phyloP scores from a whole-genome alignment of 176 grass and related monocot species.

The Oryza glaberrima region DNA sequence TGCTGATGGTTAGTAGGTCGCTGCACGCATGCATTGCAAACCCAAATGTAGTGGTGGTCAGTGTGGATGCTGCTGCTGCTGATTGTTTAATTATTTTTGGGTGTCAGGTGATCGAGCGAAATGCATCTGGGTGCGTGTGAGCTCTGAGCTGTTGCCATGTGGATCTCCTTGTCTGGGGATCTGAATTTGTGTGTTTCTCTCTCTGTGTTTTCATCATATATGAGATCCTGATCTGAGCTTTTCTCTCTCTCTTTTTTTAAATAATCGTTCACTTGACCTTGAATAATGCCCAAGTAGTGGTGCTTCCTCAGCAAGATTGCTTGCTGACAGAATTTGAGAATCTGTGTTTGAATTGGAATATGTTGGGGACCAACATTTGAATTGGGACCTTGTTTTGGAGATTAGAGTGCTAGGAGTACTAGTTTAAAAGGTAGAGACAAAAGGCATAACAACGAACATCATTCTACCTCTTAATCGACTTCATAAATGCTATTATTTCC shows the following conservation, averaged over 20 bases:
- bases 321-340: not conserved
- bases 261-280: not conserved
- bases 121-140: conserved; percentile 17
- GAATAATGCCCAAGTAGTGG: not conserved
- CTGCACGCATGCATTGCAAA: not conserved
- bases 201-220: not conserved
- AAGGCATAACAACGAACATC: not conserved
- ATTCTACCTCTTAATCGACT: no score
- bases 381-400: not conserved
- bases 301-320: conserved; percentile 34
- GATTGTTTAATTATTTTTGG: conserved; percentile 34
- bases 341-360: not conserved
- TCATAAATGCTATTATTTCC: not conserved
- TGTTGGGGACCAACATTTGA: not conserved
- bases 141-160: conserved; percentile 53
- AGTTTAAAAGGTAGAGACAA: not conserved
- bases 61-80: not conserved
- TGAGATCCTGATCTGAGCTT: conserved; percentile 32
- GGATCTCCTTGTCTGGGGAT: conserved; percentile 33
- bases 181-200: not conserved
- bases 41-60: not conserved
- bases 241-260: not conserved
- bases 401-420: not conserved
- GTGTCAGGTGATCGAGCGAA: conserved; percentile 30
- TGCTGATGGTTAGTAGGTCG: not conserved